These are phyloP conservation scores for Gossypium raimondii DNA, from an alignment of 345 rosid genomes.

Conservation along the genomic window DNA sequence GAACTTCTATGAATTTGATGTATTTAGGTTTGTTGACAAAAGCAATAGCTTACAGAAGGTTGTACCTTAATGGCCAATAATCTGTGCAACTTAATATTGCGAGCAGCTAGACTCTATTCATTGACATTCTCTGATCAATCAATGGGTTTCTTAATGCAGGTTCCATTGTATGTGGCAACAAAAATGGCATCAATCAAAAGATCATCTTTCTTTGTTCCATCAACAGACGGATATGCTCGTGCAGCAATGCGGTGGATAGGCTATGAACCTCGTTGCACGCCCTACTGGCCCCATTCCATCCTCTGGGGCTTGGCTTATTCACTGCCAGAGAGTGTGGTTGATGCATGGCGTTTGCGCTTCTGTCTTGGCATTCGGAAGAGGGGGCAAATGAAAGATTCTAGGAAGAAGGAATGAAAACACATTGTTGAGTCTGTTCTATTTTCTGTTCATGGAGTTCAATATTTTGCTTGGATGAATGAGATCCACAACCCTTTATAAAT, in stretches of 20 bases:
- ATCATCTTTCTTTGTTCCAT: background rate
- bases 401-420: background rate
- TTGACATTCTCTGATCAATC: background rate
- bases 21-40: background rate
- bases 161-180: background rate
- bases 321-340: background rate
- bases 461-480: too few relatives aligned
- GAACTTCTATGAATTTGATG: background rate
- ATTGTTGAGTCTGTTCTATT: background rate
- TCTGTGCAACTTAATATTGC: background rate
- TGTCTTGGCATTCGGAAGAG: background rate
- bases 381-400: background rate
- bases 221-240: background rate
- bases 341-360: background rate
- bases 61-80: background rate
- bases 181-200: background rate
- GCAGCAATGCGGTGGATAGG: slow-evolving; percentile 1
- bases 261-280: background rate
- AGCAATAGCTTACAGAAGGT: background rate
- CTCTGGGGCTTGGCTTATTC: background rate
- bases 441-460: background rate
- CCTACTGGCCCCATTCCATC: slow-evolving; percentile 3
- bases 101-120: background rate
- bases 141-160: background rate
- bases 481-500: too few relatives aligned